Evolutionary conservation across 352 stramenopile species (phyloP), one percentile per base, ranked within the genome.

Genomic region (Globisporangium orthogonon): DNA sequence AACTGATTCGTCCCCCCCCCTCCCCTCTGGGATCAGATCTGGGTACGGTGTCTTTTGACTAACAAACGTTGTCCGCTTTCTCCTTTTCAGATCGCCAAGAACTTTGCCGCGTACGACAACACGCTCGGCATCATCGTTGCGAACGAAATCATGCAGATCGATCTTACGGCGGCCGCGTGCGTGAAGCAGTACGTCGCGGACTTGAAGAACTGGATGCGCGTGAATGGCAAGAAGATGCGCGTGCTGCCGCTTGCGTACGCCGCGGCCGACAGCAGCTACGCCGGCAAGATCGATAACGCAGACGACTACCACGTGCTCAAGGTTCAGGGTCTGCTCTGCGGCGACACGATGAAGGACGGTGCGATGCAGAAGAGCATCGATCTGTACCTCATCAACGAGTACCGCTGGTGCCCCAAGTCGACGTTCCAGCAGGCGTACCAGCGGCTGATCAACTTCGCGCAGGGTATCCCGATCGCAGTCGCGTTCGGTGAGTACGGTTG

Each of bases 331-430:
- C 65, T 95, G 4, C 66, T 95, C 4, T 95, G 85, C 40, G 85
- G 83, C 58, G 85, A 95, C 68, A 87, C 74, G 54, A 89, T 94
- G 75, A 80, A 73, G 40, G 69, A 95, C 52, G 85, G 85, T 15
- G 67, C 88, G 64, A 93, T 90, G 81, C 15, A 71, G 46, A 75
- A 87, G 60, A 91, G 79, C 67, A 92, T 95, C 47, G 85, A 95
- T 61, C 93, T 95, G 31, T 94, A 91, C 60, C 58, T 95, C 35
- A 90, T 95, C 61, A 95, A 95, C 65, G 83, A 93, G 62, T 95
- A 95, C 62, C 85, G 85, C 62, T 95, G 82, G 81, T 95, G 85
- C 52, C 68, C 76, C 7, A 71, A 73, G 37, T 87, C 71, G 41
- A 85, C 74, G 11, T 94, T 89, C 39, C 70, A 68, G 0, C 69